Base-by-base conservation (phyloP, 176 grass and related monocot genomes). In the Lolium multiflorum region DNA sequence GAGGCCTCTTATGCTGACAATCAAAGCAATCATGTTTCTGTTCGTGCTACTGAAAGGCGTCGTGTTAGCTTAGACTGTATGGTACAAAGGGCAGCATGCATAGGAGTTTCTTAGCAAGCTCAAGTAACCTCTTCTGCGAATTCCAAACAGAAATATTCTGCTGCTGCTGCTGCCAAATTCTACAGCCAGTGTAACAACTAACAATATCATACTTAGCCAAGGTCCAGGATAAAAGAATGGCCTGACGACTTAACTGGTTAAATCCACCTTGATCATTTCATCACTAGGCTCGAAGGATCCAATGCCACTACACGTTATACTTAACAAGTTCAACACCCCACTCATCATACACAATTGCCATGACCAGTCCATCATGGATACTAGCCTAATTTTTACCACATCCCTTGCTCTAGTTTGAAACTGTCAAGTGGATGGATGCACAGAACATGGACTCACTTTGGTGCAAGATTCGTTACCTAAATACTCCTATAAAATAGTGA, bases 181-280 rank as follows among this genome's bases (percentile, higher is more conserved):
- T 80, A 66, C 11, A 20, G 16, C 2, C 44, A 49, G 6, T 12
- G 44, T 66, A 50, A 64, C 16, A n/a, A n/a, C 60, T 20, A 81
- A 8, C 0, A 4, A 48, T 25, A 47, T 26, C 15, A 64, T 50
- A 66, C 16, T 35, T 12, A 51, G 17, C 0, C 24, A 49, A n/a
- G 63, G 25, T 50, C 18, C 6, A 58, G 38, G 59, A 47, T 9
- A 85, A 58, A 81, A 62, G 72, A 7, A 82, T 25, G 41, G 13
- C 35, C 11, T 48, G 21, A 28, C 2, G 13, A 54, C 78, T 82
- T 76, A 8, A 49, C 44, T 85, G 4, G 16, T 58, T 49, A 17
- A 74, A 3, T 77, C 82, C 52, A 44, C 6, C 13, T 15, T 87
- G 12, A 11, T 66, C 24, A 78, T 55, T 72, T 73, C 43, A 54